Base-by-base conservation (phyloP, 331 rosid species). In the Cydonia oblonga region DNA sequence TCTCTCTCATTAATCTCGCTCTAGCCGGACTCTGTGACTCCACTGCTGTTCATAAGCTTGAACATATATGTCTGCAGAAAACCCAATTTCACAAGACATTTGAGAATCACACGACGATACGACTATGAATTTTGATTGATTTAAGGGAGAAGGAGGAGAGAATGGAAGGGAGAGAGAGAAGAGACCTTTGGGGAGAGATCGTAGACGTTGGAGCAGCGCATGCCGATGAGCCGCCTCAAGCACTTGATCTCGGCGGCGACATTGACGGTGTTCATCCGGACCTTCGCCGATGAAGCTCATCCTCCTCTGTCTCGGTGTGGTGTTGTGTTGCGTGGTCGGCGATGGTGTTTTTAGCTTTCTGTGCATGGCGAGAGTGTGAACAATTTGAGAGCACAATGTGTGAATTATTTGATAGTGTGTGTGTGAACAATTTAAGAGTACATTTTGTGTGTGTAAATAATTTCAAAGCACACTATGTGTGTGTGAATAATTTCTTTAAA, bases 251-350 rank as follows among this genome's bases (percentile, higher is more conserved):
- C 99, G 7, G 97, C 97, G 62, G 99, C 99, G 73, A 95, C 99
- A 74, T 95, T 97, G 80, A 97, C 99, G 38, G 99, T 95, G 96
- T 91, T 91, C 99, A 95, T 91, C 26, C 99, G 96, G 44, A 91
- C 93, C 90, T 95, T 71, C 51, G 68, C 63, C 56, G 53, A 16
- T 2, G 53, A 46, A n/a, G n/a, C 1, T 15, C n/a, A n/a, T n/a
- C 24, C 35, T 3, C 20, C 63, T 14, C 30, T 6, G 51, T 8
- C 13, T 16, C n/a, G 15, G n/a, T n/a, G n/a, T n/a, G n/a, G n/a
- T 16, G 53, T 15, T 12, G 49, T 46, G 6, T 46, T 49, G 18
- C 6, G 72, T 19, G 62, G 11, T 53, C 20, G 73, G 11, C 46
- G 38, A 38, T 3, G 66, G 40, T 5, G 4, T 13, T 20, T 35